phyloP scores from a whole-genome alignment of 352 stramenopile genomes.

The Pythium periplocum region DNA sequence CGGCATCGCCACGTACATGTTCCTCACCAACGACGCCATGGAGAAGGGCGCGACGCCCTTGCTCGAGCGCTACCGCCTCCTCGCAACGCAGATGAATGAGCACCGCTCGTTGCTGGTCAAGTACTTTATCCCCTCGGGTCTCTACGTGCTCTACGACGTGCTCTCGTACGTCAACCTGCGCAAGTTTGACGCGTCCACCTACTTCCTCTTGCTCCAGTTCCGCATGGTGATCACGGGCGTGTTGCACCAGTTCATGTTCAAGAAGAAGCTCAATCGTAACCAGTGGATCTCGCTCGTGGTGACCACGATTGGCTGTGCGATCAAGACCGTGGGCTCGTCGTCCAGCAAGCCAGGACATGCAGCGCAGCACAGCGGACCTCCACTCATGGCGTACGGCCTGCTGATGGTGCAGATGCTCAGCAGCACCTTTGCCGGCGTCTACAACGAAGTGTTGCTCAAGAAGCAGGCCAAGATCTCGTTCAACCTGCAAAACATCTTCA shows the following conservation, averaged over 20 bases:
- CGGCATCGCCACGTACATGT: conserved; percentile 62
- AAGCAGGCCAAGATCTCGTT: conserved; percentile 60
- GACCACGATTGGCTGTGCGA: conserved; percentile 67
- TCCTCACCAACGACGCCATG: conserved; percentile 41
- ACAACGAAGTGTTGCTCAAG: conserved; percentile 83
- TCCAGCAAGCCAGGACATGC: conserved; percentile 7
- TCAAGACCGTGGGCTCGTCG: conserved; percentile 60
- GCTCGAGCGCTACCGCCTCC: conserved; percentile 19
- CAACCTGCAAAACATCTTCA: conserved; percentile 83
- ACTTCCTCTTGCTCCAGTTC: conserved; percentile 78
- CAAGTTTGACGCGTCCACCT: conserved; percentile 67
- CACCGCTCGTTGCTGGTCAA: conserved; percentile 47
- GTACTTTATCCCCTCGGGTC: conserved; percentile 68
- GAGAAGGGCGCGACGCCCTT: conserved; percentile 13
- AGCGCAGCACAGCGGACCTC: neutral
- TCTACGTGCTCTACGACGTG: conserved; percentile 82
- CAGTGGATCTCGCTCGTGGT: conserved; percentile 69
- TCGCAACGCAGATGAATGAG: conserved; percentile 30
- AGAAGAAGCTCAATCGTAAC: conserved; percentile 63
- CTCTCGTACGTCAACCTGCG: conserved; percentile 80
- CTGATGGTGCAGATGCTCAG: conserved; percentile 75
- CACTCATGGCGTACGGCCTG: conserved; percentile 46
- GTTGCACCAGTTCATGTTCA: conserved; percentile 75
- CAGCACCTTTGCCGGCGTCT: conserved; percentile 76
- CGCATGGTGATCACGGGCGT: conserved; percentile 75